These are phyloP conservation scores for Fusarium tuaranense DNA, from an alignment of 2,329 filamentous ascomycete species.

Conservation along the genomic window DNA sequence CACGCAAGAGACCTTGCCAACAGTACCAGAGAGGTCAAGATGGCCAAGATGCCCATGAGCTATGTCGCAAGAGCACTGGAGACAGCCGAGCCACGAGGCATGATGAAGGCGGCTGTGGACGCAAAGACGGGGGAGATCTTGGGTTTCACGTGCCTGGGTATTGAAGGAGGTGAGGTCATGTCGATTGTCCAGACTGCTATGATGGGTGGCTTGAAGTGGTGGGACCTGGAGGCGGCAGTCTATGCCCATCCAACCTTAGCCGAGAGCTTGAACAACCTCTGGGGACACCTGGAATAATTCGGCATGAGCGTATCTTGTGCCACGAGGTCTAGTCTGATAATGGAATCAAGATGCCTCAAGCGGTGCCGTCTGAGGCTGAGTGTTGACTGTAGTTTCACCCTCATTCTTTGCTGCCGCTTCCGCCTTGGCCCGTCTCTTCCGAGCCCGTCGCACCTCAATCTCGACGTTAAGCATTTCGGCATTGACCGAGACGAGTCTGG, in stretches of 20 bases:
- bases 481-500: slow-evolving; percentile 67
- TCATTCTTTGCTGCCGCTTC: slow-evolving; percentile 51
- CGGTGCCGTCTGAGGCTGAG: slow-evolving; percentile 9
- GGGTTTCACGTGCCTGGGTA: slow-evolving; percentile 63
- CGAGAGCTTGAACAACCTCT: slow-evolving; percentile 64
- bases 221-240: slow-evolving; percentile 58
- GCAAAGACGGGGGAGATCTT: slow-evolving; percentile 60
- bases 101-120: slow-evolving; percentile 66
- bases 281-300: slow-evolving; percentile 54
- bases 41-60: slow-evolving; percentile 63
- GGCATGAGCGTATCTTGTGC: not conserved
- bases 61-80: slow-evolving; percentile 64
- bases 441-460: slow-evolving; percentile 73
- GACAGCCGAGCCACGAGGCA: slow-evolving; percentile 62
- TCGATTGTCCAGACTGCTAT: slow-evolving; percentile 65
- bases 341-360: slow-evolving; percentile 28
- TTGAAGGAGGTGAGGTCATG: slow-evolving; percentile 67
- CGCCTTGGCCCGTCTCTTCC: slow-evolving; percentile 65
- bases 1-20: slow-evolving; percentile 53
- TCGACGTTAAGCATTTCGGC: slow-evolving; percentile 74
- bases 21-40: slow-evolving; percentile 51
- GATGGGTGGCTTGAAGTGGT: slow-evolving; percentile 59
- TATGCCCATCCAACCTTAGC: slow-evolving; percentile 64
- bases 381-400: slow-evolving; percentile 6
- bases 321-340: not conserved